A percentile compares a stretch with the other conserved stretches of the same genome.
Evolutionary conservation across 306 rosid genomes (phyloP).

Genomic region (Amphicarpaea edgeworthii): DNA sequence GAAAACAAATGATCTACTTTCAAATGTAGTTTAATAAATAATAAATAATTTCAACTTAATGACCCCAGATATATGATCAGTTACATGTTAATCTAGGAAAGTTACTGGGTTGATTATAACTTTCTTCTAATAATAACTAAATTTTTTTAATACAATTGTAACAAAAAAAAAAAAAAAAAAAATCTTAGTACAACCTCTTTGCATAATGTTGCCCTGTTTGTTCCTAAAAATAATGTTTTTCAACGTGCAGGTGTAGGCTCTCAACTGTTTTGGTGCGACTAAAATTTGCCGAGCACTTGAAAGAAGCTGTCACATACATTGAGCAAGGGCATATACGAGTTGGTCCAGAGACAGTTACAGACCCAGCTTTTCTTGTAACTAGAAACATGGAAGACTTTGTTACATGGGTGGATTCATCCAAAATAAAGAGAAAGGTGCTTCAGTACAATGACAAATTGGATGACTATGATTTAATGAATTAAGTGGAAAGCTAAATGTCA

Average conservation of each 20-base stretch:
- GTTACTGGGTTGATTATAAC: neutral
- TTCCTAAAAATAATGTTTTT: conserved; percentile 24
- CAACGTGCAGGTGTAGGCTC: conserved; percentile 73
- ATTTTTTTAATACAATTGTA: neutral
- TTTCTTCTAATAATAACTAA: conserved; percentile 3
- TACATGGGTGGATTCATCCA: conserved; percentile 93
- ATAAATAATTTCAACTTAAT: neutral
- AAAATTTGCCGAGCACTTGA: conserved; percentile 83
- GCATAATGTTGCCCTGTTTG: conserved; percentile 1
- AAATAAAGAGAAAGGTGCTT: conserved; percentile 63
- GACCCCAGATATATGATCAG: neutral
- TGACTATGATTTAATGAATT: conserved; percentile 76
- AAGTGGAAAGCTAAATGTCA: neutral
- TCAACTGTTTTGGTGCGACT: conserved; percentile 76
- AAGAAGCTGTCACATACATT: conserved; percentile 87
- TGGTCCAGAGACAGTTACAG: conserved; percentile 87
- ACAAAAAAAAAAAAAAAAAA: no score
- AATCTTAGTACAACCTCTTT: neutral
- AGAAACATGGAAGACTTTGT: conserved; percentile 94
- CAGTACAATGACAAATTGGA: conserved; percentile 72
- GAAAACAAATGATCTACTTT: neutral
- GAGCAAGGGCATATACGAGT: conserved; percentile 92
- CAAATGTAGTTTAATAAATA: neutral
- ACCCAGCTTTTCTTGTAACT: conserved; percentile 83
- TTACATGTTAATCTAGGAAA: conserved; percentile 1